phyloP scores from a whole-genome alignment of 2,329 filamentous ascomycete species.

The Pestalotiopsis sp. region DNA sequence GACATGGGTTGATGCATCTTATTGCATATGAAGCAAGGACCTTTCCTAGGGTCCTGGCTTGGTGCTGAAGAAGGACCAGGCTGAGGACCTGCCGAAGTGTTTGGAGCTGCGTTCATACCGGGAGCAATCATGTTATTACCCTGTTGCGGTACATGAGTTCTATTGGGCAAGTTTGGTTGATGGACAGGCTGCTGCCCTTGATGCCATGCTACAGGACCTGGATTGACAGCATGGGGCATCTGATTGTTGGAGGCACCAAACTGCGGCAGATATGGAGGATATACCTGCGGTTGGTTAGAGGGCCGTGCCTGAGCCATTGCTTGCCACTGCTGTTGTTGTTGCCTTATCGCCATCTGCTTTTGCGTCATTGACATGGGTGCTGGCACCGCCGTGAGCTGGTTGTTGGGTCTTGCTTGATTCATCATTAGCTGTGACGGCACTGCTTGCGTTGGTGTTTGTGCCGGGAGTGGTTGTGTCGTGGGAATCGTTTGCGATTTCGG shows the following conservation, averaged over 20 bases:
- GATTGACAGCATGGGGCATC: neutral
- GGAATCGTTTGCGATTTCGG: neutral
- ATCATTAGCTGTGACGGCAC: neutral
- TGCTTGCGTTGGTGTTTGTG: neutral
- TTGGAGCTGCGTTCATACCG: neutral
- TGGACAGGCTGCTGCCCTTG: neutral
- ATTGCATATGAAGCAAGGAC: constrained; percentile 24
- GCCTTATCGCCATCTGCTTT: neutral
- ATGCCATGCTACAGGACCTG: neutral
- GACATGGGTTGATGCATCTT: constrained; percentile 16
- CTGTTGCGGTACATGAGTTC: neutral
- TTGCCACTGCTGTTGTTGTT: neutral
- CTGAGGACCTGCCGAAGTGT: neutral
- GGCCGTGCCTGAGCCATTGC: neutral
- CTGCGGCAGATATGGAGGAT: neutral
- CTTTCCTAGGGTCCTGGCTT: neutral
- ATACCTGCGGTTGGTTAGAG: neutral
- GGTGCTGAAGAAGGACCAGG: neutral
- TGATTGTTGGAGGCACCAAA: neutral
- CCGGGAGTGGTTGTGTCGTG: neutral
- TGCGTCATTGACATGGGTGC: neutral
- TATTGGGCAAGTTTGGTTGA: neutral
- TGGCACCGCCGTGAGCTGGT: neutral
- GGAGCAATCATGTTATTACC: neutral
- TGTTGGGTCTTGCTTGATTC: neutral